Evolutionary conservation across 2,329 filamentous ascomycete genomes (phyloP).

Genomic region (Dactylellina cionopaga): DNA sequence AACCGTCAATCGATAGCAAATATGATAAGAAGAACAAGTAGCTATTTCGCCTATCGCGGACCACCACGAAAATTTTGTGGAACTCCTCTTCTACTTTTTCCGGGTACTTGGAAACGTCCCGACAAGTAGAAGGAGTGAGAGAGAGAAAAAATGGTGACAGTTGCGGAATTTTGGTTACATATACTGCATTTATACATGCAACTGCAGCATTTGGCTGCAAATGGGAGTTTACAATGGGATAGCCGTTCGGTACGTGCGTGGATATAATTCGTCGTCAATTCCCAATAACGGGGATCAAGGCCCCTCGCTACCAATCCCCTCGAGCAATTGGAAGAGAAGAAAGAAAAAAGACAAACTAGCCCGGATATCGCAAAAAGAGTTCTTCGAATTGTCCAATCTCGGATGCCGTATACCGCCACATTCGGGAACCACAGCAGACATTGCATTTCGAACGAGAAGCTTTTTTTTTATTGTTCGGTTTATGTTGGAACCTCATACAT

Average conservation of each 20-base stretch:
- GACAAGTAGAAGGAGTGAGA: no score
- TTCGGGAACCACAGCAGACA: constrained; percentile 11
- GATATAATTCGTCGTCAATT: constrained; percentile 40
- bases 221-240: neutral
- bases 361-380: no score
- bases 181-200: neutral
- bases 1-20: no score
- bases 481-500: no score
- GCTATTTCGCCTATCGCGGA: constrained; percentile 50
- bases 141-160: no score
- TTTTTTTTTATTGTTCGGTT: neutral
- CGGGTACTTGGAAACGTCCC: no score
- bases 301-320: no score
- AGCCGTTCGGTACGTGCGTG: constrained; percentile 38
- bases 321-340: no score
- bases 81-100: constrained; percentile 35
- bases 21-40: neutral
- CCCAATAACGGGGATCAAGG: no score
- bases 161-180: constrained; percentile 6
- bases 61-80: constrained; percentile 46
- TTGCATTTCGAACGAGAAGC: no score
- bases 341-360: no score
- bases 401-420: constrained; percentile 1
- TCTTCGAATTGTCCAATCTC: constrained; percentile 1
- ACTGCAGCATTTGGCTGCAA: constrained; percentile 1